Evolutionary conservation across 2,329 filamentous ascomycete species (phyloP), one percentile per base, ranked within the genome.

Genomic region (Phialophora expanda): DNA sequence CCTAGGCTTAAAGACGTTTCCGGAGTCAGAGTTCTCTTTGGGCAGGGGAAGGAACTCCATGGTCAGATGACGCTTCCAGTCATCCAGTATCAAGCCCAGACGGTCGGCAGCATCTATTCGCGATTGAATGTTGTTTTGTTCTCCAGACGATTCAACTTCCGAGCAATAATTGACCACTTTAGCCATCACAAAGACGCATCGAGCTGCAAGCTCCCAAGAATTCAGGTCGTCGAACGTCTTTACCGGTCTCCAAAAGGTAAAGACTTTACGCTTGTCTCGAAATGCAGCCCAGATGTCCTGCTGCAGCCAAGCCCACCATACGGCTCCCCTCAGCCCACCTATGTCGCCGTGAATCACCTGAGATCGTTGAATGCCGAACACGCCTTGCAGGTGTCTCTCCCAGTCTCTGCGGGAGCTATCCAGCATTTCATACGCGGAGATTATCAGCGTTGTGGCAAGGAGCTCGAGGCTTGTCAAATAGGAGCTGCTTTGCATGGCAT

Each of bases 291-390:
- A 89, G 0, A 87, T 81, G 71, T 89, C 87, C 71, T 89, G 87
- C n/a, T 85, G 79, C 3, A 89, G 76, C 87, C 87, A 89, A 0
- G 84, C 82, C 87, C 87, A 89, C 87, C 87, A 89, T 0, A 86
- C 84, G 0, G 86, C 84, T 67, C 84, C 82, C 50, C 84, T 79
- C 0, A 89, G 76, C 0, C 86, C 85, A 0, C 83, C 82, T 0
- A 82, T 84, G 57, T 85, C 85, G 1, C 86, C 87, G 62, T 89
- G 81, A 53, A 87, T 86, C 56, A 87, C 81, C 60, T 87, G 85
- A 0, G 83, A 86, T n/a, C 86, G 78, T 64, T 88, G 84, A 17
- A 89, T 89, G 84, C 86, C 88, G 69, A 89, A 89, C 0, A 88
- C 85, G 0, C 87, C 87, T 71, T 88, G 85, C 0, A 89, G 77